Conservation (phyloP, 768 basidiomycete genomes). For the Tulasnella sp. region DNA sequence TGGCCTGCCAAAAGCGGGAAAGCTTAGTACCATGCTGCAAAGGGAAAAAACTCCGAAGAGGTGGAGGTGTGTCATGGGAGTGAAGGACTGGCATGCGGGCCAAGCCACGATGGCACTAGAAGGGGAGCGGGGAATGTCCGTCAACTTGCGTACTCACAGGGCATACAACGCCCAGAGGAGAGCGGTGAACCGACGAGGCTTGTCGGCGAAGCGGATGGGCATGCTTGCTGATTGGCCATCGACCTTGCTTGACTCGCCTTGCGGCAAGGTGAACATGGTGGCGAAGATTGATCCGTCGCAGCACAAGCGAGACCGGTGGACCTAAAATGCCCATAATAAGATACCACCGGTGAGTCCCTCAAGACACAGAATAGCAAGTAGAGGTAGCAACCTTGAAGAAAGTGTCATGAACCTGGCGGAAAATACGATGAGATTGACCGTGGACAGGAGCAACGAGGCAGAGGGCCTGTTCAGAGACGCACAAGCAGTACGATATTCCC, state of each 20-base stretch:
- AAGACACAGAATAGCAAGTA: not conserved
- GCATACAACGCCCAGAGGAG: slow-evolving; percentile 34
- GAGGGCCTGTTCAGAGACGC: slow-evolving; percentile 13
- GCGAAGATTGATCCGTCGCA: slow-evolving; percentile 31
- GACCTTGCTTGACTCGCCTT: slow-evolving; percentile 2
- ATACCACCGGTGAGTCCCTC: not conserved
- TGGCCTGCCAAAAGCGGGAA: slow-evolving; percentile 21
- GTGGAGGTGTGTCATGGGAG: slow-evolving; percentile 2
- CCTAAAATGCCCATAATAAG: slow-evolving; percentile 12
- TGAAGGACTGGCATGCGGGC: not conserved
- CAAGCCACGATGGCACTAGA: slow-evolving; percentile 13
- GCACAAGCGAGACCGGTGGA: slow-evolving; percentile 30
- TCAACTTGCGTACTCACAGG: slow-evolving; percentile 24
- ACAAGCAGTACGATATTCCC: slow-evolving; percentile 33
- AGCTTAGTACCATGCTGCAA: not conserved
- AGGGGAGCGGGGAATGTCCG: not conserved
- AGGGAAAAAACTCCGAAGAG: not conserved
- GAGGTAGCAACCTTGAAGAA: slow-evolving; percentile 29
- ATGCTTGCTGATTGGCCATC: slow-evolving; percentile 10
- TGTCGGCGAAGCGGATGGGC: slow-evolving; percentile 31
- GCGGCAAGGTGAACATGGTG: slow-evolving; percentile 31
- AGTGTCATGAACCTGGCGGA: slow-evolving; percentile 25
- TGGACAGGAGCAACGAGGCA: slow-evolving; percentile 1
- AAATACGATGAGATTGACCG: not conserved
- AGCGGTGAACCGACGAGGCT: slow-evolving; percentile 29